These are phyloP conservation scores for Aspergillus uvarum DNA, from an alignment of 2,329 filamentous ascomycete genomes.

Conservation along the genomic window DNA sequence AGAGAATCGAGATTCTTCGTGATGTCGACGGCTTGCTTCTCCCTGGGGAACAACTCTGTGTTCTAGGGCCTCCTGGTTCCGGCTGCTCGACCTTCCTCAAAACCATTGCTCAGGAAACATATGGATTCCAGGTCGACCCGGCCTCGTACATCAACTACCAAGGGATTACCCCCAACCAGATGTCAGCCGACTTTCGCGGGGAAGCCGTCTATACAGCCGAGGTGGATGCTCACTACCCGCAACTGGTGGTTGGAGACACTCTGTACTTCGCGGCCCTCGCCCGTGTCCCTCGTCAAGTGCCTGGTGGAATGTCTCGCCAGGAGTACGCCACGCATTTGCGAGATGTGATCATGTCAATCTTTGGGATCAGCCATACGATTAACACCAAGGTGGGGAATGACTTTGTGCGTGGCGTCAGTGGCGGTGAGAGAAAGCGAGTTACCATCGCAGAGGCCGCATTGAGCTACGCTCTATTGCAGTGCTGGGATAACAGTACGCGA, in stretches of 20 bases:
- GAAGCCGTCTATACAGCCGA: conserved; percentile 37
- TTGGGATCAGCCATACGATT: conserved; percentile 44
- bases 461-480: conserved; percentile 40
- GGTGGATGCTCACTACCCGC: conserved; percentile 67
- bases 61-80: conserved; percentile 2
- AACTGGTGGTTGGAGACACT: conserved; percentile 65
- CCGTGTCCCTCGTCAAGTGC: conserved; percentile 38
- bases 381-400: conserved; percentile 49
- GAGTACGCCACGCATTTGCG: conserved; percentile 1
- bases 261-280: conserved; percentile 73
- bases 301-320: neutral
- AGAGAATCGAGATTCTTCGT: neutral
- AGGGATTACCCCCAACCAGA: conserved; percentile 30
- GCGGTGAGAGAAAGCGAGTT: conserved; percentile 58
- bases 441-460: conserved; percentile 53
- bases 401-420: conserved; percentile 58
- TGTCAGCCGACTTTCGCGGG: conserved; percentile 39
- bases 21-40: neutral
- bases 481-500: conserved; percentile 42
- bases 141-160: neutral
- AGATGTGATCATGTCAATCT: conserved; percentile 42
- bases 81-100: conserved; percentile 5
- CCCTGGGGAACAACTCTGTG: conserved; percentile 2
- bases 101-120: neutral
- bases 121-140: neutral